Conservation (phyloP, 768 basidiomycete genomes). For the Trametes gibbosa region DNA sequence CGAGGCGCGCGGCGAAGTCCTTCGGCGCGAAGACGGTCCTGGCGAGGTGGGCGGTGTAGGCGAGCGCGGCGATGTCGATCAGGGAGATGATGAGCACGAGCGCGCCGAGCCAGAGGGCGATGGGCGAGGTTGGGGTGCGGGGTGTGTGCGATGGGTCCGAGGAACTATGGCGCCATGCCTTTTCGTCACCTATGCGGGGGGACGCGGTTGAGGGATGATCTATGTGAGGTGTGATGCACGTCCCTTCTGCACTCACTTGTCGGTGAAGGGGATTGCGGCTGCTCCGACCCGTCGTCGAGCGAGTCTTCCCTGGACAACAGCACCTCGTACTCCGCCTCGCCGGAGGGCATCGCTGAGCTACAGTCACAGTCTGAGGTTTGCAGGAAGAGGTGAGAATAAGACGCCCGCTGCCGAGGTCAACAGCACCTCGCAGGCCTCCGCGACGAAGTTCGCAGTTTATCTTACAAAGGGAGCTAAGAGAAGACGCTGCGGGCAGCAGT, state of each 20-base stretch:
- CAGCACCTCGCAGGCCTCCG: no score
- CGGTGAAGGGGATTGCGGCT: not conserved
- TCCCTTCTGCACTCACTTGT: not conserved
- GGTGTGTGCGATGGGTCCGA: not conserved
- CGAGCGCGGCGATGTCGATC: slow-evolving; percentile 4
- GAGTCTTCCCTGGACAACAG: slow-evolving; percentile 1
- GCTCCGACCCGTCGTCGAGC: not conserved
- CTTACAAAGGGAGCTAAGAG: no score
- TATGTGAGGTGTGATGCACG: not conserved
- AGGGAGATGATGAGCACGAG: slow-evolving; percentile 1
- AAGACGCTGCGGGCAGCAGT: no score
- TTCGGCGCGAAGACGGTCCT: slow-evolving; percentile 5
- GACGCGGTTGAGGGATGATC: not conserved
- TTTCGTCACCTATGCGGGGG: not conserved
- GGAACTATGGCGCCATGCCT: not conserved
- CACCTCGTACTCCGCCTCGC: slow-evolving; percentile 5
- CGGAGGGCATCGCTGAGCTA: not conserved
- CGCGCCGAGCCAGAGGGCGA: slow-evolving; percentile 1
- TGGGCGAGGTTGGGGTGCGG: no score
- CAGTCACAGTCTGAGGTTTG: not conserved
- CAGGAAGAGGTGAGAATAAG: no score
- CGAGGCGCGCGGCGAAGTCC: slow-evolving; percentile 2
- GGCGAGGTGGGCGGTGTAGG: slow-evolving; percentile 5
- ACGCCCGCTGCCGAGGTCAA: no score
- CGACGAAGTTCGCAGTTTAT: no score